phyloP scores from a whole-genome alignment of 2,329 filamentous ascomycete species.

The Ophiostoma sp. region DNA sequence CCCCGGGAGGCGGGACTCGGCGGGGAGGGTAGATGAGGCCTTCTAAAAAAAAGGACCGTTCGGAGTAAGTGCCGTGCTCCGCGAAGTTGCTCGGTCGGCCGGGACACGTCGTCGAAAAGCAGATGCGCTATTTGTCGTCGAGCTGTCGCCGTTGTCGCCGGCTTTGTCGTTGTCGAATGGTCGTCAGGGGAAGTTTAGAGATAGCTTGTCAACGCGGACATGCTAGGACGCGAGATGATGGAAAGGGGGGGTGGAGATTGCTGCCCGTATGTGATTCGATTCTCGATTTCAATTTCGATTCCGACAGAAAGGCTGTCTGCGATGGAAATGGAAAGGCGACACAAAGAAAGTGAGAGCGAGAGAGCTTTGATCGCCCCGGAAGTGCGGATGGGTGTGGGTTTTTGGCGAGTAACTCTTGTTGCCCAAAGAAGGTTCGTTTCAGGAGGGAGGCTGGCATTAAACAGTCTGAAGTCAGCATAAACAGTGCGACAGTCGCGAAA shows the following conservation, averaged over 20 bases:
- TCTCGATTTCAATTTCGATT: background rate
- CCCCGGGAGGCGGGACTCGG: background rate
- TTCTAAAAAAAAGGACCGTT: background rate
- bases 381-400: constrained; percentile 18
- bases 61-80: background rate
- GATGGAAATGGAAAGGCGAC: background rate
- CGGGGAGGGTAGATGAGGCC: background rate
- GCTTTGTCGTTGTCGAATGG: background rate
- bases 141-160: background rate
- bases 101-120: background rate
- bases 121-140: background rate
- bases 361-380: background rate
- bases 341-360: background rate
- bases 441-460: constrained; percentile 25
- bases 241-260: background rate
- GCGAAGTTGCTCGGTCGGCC: background rate
- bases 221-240: constrained; percentile 17
- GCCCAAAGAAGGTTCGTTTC: constrained; percentile 16
- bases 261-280: background rate
- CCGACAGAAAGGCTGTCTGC: background rate
- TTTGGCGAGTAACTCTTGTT: background rate
- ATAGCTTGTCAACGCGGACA: constrained; percentile 17
- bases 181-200: background rate
- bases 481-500: constrained; percentile 5
- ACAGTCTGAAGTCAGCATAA: constrained; percentile 21